Base-by-base conservation (phyloP, 2,329 filamentous ascomycete genomes). In the Periconia digitata region DNA sequence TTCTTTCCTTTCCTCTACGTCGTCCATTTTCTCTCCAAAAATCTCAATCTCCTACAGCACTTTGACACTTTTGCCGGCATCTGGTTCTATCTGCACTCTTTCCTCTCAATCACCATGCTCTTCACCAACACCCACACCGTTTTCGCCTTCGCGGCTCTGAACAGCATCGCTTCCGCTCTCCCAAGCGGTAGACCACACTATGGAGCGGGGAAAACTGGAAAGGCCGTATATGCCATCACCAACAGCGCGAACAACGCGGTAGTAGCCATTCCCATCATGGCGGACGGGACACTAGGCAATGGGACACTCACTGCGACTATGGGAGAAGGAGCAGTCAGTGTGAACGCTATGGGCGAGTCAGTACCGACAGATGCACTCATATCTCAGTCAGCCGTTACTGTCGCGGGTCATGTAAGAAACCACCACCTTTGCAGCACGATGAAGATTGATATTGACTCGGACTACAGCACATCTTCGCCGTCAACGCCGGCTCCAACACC, bases 221-320 rank as follows among this genome's bases (percentile, higher is more conserved):
- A 78, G 59, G 81, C 80, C 0, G 59, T 84, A 16, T 85, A 85
- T 63, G 66, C 84, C 45, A 66, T 83, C 34, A 81, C 77, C 29
- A 86, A 85, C 55, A 64, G 61, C 8, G 54, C 73, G 0, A 36
- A 47, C 3, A 83, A 84, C 46, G 61, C 72, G 0, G 72, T 85
- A 3, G 71, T 81, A 1, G 76, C 80, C 0, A 44, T 85, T 2
- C 73, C 75, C 0, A 73, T 84, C 21, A 66, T 60, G 0, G 38
- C 50, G 0, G 69, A 82, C 47, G 82, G 82, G 0, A 74, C 66
- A 8, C 69, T 85, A 0, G 72, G 68, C 0, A 61, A 63, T 3
- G 77, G 75, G 0, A 69, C 65, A 1, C 59, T 71, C 1, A 79
- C 73, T 0, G 36, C 65, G 1, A 81, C 80, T 1, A 76, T 76